Percentiles rank a stretch among this genome's conserved stretches.
Conservation (phyloP, 208 protist genomes). For the Crithidia thermophila region DNA sequence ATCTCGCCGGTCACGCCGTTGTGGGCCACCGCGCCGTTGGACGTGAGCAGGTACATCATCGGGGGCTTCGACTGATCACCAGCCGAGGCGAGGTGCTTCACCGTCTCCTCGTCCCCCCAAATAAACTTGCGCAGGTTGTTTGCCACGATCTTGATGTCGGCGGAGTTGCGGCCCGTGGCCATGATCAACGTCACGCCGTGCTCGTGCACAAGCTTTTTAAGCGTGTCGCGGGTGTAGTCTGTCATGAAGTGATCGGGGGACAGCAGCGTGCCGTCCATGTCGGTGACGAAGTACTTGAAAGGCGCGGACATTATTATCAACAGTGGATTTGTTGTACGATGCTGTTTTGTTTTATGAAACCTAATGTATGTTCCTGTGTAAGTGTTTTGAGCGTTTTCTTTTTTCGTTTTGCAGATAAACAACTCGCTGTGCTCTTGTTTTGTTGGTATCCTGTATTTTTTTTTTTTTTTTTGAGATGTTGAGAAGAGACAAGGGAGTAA, state of each 20-base stretch:
- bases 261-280: constrained; percentile 70
- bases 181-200: constrained; percentile 43
- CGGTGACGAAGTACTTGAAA: constrained; percentile 49
- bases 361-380: background rate
- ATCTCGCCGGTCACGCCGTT: constrained; percentile 42
- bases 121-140: constrained; percentile 46
- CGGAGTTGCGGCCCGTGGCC: constrained; percentile 55
- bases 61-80: background rate
- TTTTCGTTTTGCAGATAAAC: too few relatives aligned
- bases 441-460: too few relatives aligned
- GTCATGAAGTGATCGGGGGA: constrained; percentile 42
- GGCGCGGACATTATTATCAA: constrained; percentile 7
- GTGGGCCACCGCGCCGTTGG: constrained; percentile 62
- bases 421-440: too few relatives aligned
- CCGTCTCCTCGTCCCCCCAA: constrained; percentile 18
- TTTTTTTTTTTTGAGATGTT: too few relatives aligned
- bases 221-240: constrained; percentile 46
- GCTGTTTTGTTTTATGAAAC: background rate
- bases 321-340: background rate
- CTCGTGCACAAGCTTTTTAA: constrained; percentile 42
- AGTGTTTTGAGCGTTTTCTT: background rate
- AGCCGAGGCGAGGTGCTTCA: too few relatives aligned
- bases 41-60: constrained; percentile 53
- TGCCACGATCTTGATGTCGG: constrained; percentile 42
- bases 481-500: too few relatives aligned